phyloP scores from a whole-genome alignment of 1,139 yeast species.

The Lodderomyces beijingensis region DNA sequence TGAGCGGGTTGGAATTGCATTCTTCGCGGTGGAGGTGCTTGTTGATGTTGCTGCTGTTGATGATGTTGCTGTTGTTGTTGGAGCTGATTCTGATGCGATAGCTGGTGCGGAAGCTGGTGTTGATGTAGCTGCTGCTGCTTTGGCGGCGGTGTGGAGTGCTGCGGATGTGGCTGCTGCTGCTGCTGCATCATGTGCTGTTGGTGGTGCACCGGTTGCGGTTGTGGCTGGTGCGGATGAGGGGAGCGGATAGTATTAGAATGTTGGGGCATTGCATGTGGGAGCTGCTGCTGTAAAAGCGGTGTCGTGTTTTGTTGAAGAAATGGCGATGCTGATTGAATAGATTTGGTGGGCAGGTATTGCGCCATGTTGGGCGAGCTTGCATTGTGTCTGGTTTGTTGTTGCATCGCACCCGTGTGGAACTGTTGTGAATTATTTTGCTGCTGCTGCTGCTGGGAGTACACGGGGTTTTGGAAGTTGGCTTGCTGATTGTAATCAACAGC shows the following conservation, averaged over 20 bases:
- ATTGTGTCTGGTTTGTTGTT: conserved; percentile 4
- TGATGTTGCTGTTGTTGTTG: conserved; percentile 6
- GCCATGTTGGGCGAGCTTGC: conserved; percentile 2
- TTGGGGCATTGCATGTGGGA: background rate
- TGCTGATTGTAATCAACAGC: conserved; percentile 3
- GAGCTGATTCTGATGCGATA: background rate
- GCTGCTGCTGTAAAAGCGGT: conserved; percentile 2
- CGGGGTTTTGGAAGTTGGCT: background rate
- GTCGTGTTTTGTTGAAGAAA: conserved; percentile 2
- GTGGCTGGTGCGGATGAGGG: conserved; percentile 2
- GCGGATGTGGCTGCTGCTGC: conserved; percentile 1
- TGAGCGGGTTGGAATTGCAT: conserved; percentile 57
- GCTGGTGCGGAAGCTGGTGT: conserved; percentile 1
- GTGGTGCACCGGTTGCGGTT: conserved; percentile 1
- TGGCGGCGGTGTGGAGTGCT: background rate
- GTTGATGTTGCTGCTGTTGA: conserved; percentile 9
- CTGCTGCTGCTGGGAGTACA: background rate
- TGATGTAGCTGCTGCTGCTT: conserved; percentile 1
- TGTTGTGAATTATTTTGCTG: background rate
- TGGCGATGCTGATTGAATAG: background rate
- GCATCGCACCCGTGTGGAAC: conserved; percentile 11
- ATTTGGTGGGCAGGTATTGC: conserved; percentile 4
- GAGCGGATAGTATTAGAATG: too few species aligned
- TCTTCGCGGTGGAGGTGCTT: conserved; percentile 25
- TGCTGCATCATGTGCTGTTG: conserved; percentile 1